A percentile compares a stretch with the other conserved stretches of the same genome.
phyloP scores from a whole-genome alignment of 495 filamentous ascomycete genomes.

The Xylaria flabelliformis region DNA sequence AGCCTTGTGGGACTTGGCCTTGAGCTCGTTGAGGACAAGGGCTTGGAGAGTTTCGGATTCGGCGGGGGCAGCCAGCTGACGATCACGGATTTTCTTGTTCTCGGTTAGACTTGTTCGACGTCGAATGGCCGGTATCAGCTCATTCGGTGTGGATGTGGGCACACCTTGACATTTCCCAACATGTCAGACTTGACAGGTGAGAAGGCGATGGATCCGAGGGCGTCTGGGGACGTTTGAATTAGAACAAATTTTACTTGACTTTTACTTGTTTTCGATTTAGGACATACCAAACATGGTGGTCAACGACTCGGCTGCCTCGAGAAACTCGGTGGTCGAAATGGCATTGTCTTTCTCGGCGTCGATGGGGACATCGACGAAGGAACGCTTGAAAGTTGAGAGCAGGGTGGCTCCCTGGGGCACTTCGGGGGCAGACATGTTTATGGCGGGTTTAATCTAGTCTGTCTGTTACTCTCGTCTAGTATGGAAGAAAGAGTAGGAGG shows the following conservation, averaged over 20 bases:
- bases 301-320: slow-evolving; percentile 86
- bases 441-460: slow-evolving; percentile 22
- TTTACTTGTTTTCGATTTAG: neutral
- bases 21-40: slow-evolving; percentile 84
- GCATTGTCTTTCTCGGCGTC: slow-evolving; percentile 73
- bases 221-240: slow-evolving; percentile 58
- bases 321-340: slow-evolving; percentile 84
- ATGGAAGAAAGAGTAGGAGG: slow-evolving; percentile 13
- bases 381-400: slow-evolving; percentile 81
- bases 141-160: slow-evolving; percentile 16
- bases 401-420: slow-evolving; percentile 74
- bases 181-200: slow-evolving; percentile 88
- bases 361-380: slow-evolving; percentile 82
- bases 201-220: slow-evolving; percentile 83
- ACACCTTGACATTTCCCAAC: slow-evolving; percentile 88
- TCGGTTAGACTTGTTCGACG: slow-evolving; percentile 25
- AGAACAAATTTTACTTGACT: neutral
- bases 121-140: neutral
- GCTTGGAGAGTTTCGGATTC: slow-evolving; percentile 82
- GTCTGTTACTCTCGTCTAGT: neutral
- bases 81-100: slow-evolving; percentile 84
- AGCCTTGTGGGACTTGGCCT: slow-evolving; percentile 82
- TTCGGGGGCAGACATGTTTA: slow-evolving; percentile 46
- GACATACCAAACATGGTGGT: slow-evolving; percentile 82
- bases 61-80: slow-evolving; percentile 75